Evolutionary conservation across 2,329 filamentous ascomycete species (phyloP).

Genomic region (Colletotrichum higginsianum): DNA sequence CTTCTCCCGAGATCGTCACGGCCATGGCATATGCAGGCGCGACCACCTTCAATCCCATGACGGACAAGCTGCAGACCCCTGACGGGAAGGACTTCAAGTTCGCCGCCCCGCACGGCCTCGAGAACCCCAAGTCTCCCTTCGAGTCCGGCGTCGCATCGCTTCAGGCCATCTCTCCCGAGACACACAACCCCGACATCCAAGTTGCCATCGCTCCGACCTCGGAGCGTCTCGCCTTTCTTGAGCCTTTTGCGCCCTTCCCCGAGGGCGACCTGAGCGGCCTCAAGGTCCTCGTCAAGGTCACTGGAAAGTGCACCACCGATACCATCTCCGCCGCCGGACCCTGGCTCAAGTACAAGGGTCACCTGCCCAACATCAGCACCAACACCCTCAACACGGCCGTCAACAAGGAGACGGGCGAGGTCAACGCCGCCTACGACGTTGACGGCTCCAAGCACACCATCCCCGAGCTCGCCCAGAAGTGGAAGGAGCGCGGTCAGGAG

Average conservation of each 20-base stretch:
- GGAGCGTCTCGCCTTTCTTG: constrained; percentile 88
- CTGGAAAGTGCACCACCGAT: constrained; percentile 98
- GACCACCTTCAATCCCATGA: constrained; percentile 97
- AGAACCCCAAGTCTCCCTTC: constrained; percentile 76
- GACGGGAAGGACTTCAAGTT: constrained; percentile 89
- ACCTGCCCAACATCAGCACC: constrained; percentile 96
- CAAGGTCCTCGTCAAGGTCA: constrained; percentile 93
- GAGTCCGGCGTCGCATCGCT: constrained; percentile 83
- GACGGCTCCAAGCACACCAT: constrained; percentile 83
- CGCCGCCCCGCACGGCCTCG: constrained; percentile 80
- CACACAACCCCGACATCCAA: constrained; percentile 66
- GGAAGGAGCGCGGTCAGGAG: constrained; percentile 81
- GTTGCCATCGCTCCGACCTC: constrained; percentile 91
- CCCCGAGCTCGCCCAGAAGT: constrained; percentile 87
- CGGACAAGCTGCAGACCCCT: constrained; percentile 85
- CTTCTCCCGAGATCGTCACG: constrained; percentile 95
- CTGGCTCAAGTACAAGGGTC: constrained; percentile 99
- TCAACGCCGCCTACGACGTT: constrained; percentile 91
- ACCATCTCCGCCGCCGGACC: constrained; percentile 97
- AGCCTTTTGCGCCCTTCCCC: constrained; percentile 92
- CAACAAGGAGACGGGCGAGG: constrained; percentile 92
- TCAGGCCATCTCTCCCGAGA: constrained; percentile 80
- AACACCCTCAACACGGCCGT: constrained; percentile 97
- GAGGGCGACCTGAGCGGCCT: constrained; percentile 80
- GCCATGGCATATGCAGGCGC: constrained; percentile 94